These are phyloP conservation scores for Tricholomella constricta DNA, from an alignment of 768 basidiomycete genomes.

Conservation along the genomic window DNA sequence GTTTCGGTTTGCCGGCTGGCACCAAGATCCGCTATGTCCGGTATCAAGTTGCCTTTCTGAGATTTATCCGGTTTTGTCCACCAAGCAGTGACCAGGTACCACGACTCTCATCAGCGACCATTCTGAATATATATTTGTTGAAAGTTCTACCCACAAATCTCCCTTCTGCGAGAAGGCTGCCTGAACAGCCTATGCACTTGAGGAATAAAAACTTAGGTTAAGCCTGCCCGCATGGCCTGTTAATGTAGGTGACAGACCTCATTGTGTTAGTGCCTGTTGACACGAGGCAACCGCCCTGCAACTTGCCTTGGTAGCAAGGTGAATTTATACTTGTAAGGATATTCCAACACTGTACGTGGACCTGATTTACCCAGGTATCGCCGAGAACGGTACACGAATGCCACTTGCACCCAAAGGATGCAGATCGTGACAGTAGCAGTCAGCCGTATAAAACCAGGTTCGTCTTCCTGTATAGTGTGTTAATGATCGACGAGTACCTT, in stretches of 20 bases:
- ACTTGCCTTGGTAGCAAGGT: neutral
- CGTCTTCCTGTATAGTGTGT: neutral
- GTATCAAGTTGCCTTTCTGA: slow-evolving; percentile 5
- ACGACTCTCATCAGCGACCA: neutral
- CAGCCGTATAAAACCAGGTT: neutral
- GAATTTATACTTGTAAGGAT: neutral
- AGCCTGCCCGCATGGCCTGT: no score
- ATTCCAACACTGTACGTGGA: neutral
- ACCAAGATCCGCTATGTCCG: slow-evolving; percentile 18
- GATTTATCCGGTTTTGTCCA: neutral
- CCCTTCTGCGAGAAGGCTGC: neutral
- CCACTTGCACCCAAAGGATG: neutral
- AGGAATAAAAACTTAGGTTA: no score
- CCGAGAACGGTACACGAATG: neutral
- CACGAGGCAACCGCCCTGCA: slow-evolving; percentile 1
- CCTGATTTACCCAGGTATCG: neutral
- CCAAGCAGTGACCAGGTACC: neutral
- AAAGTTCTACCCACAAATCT: neutral
- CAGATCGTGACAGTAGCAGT: neutral
- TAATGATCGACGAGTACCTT: neutral
- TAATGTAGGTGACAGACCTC: neutral
- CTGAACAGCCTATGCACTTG: no score
- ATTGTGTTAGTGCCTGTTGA: neutral
- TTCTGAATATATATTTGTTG: neutral
- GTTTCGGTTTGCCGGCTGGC: slow-evolving; percentile 5